Percentiles rank a stretch among this genome's conserved stretches.
Conservation (phyloP, 2,329 filamentous ascomycete species). For the Hypoxylon sp. region DNA sequence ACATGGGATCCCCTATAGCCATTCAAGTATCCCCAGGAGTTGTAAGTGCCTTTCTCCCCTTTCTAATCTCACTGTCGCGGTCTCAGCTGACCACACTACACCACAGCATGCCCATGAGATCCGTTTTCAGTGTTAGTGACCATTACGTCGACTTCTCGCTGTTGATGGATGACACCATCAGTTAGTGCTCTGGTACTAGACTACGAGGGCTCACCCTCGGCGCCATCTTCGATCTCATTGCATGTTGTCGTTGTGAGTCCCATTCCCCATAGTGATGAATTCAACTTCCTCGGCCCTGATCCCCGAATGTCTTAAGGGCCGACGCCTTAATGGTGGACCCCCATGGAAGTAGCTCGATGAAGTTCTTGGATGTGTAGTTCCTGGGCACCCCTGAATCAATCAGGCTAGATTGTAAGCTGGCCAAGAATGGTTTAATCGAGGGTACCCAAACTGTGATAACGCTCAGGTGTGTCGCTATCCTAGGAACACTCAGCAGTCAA, state of each 20-base stretch:
- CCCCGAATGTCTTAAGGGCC: not conserved
- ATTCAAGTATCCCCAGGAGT: no score
- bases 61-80: no score
- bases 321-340: conserved; percentile 12
- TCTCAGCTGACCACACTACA: no score
- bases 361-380: conserved; percentile 23
- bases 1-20: no score
- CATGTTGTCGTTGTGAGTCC: conserved; percentile 21
- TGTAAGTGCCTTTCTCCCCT: no score
- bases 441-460: conserved; percentile 33
- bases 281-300: conserved; percentile 13
- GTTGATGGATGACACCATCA: conserved; percentile 23
- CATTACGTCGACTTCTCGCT: conserved; percentile 25
- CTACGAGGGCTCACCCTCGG: conserved; percentile 6
- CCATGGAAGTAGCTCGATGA: conserved; percentile 21
- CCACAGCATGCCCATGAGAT: not conserved
- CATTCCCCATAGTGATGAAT: conserved; percentile 20
- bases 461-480: conserved; percentile 29
- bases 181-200: conserved; percentile 22
- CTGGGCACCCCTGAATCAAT: conserved; percentile 30
- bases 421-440: conserved; percentile 30
- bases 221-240: conserved; percentile 30
- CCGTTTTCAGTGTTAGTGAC: conserved; percentile 5
- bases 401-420: conserved; percentile 30
- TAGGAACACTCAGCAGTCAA: conserved; percentile 1